These are phyloP conservation scores for Schizopora paradoxa DNA, from an alignment of 1,284 basidiomycete genomes.

Conservation along the genomic window DNA sequence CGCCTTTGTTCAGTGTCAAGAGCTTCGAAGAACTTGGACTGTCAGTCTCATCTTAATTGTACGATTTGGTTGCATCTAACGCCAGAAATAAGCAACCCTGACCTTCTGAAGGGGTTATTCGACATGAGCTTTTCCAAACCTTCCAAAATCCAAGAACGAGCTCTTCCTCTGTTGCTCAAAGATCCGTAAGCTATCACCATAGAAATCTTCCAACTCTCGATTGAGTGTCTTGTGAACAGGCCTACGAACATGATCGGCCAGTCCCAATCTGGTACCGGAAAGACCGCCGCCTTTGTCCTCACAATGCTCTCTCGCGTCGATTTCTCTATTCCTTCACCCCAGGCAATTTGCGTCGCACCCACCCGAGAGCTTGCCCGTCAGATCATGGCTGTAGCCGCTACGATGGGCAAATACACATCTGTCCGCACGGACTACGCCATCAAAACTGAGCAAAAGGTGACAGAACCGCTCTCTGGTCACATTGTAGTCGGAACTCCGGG, in stretches of 20 bases:
- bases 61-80: slow-evolving; percentile 5
- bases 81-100: slow-evolving; percentile 67
- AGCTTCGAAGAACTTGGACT: slow-evolving; percentile 92
- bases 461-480: slow-evolving; percentile 78
- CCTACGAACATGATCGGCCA: slow-evolving; percentile 99
- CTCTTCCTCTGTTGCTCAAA: slow-evolving; percentile 84
- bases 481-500: slow-evolving; percentile 96
- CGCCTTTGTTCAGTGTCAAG: slow-evolving; percentile 91
- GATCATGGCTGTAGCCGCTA: slow-evolving; percentile 91
- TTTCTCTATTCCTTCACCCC: slow-evolving; percentile 72
- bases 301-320: slow-evolving; percentile 97
- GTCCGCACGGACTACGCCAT: slow-evolving; percentile 95
- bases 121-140: slow-evolving; percentile 97
- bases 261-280: slow-evolving; percentile 98
- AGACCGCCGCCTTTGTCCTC: slow-evolving; percentile 97
- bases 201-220: too few relatives aligned
- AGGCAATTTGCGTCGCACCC: slow-evolving; percentile 92
- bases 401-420: slow-evolving; percentile 93
- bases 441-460: slow-evolving; percentile 72
- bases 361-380: slow-evolving; percentile 96
- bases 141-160: slow-evolving; percentile 98
- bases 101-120: slow-evolving; percentile 95
- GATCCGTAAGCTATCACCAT: slow-evolving; percentile 87
- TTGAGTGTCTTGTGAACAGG: slow-evolving; percentile 35
- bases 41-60: slow-evolving; percentile 43